phyloP scores from a whole-genome alignment of 2,329 filamentous ascomycete genomes.

The Aspergillus terreus region DNA sequence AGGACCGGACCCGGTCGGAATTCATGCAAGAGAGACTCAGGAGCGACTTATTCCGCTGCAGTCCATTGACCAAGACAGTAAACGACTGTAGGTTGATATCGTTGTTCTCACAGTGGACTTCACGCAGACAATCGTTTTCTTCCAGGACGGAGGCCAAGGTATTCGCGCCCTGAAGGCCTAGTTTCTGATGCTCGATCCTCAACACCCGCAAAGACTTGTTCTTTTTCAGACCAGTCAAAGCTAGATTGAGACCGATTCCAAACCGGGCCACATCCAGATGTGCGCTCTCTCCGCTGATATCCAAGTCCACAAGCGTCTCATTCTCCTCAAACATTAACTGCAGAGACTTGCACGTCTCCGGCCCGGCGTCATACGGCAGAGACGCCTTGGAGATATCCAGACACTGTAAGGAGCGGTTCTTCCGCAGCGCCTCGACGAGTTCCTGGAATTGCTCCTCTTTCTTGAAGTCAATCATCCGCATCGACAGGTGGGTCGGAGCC shows the following conservation, averaged over 20 bases:
- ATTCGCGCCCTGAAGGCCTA: conserved; percentile 66
- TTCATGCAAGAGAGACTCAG: conserved; percentile 62
- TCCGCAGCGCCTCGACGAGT: conserved; percentile 58
- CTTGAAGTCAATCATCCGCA: conserved; percentile 67
- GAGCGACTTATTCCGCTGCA: conserved; percentile 63
- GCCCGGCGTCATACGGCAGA: conserved; percentile 64
- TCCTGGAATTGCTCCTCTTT: conserved; percentile 62
- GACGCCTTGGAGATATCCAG: conserved; percentile 69
- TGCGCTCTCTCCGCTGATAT: conserved; percentile 69
- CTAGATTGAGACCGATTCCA: conserved; percentile 64
- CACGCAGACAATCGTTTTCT: conserved; percentile 58
- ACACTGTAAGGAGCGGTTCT: conserved; percentile 60
- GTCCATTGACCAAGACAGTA: conserved; percentile 64
- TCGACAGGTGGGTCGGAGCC: conserved; percentile 61
- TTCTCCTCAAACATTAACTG: conserved; percentile 65
- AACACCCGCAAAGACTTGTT: conserved; percentile 61
- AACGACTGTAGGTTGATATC: conserved; percentile 68
- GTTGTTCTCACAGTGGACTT: conserved; percentile 69
- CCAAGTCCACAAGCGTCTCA: conserved; percentile 60
- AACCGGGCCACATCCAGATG: conserved; percentile 67
- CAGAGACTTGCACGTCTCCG: conserved; percentile 63
- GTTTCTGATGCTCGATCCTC: conserved; percentile 64
- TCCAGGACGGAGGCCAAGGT: conserved; percentile 66
- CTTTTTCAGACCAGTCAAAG: conserved; percentile 60
- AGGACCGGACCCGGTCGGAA: conserved; percentile 57